Evolutionary conservation across 2,329 filamentous ascomycete species (phyloP).

Genomic region (Pseudovirgaria hyperparasitica): DNA sequence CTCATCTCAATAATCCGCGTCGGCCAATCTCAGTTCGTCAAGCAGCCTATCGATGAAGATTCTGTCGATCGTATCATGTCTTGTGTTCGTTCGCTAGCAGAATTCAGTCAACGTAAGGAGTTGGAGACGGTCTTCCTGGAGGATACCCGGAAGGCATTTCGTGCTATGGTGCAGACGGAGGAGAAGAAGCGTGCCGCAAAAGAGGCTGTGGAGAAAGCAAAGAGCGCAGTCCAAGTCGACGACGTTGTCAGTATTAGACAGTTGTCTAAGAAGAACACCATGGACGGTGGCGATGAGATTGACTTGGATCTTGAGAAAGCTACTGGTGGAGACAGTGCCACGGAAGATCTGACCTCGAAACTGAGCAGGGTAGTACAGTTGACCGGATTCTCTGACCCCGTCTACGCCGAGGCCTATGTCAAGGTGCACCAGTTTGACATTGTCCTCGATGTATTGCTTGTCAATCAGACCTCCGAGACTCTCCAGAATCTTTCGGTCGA

Average conservation of each 20-base stretch:
- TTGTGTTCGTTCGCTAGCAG: constrained; percentile 81
- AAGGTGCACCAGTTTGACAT: constrained; percentile 99
- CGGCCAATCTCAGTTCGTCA: constrained; percentile 97
- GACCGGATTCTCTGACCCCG: constrained; percentile 94
- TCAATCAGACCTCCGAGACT: constrained; percentile 95
- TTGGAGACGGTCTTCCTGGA: constrained; percentile 87
- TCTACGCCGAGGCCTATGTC: constrained; percentile 98
- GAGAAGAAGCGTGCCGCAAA: constrained; percentile 97
- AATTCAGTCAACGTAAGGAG: constrained; percentile 81
- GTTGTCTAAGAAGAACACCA: constrained; percentile 77
- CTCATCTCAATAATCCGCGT: constrained; percentile 99
- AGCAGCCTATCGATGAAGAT: constrained; percentile 93
- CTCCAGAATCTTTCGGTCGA: constrained; percentile 95
- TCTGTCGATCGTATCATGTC: constrained; percentile 98
- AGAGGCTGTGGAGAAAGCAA: constrained; percentile 83
- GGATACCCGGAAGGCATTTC: constrained; percentile 90
- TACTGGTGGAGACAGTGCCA: constrained; percentile 73
- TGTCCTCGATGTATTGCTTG: constrained; percentile 85
- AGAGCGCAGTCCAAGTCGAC: constrained; percentile 88
- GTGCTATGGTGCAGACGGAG: constrained; percentile 91
- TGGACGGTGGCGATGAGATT: constrained; percentile 72
- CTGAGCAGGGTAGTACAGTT: constrained; percentile 92
- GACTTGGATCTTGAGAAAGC: constrained; percentile 87
- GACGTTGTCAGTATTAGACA: constrained; percentile 90
- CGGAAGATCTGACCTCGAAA: constrained; percentile 85